These are phyloP conservation scores for Trifolium subterraneum DNA, from an alignment of 306 rosid species.

Conservation along the genomic window DNA sequence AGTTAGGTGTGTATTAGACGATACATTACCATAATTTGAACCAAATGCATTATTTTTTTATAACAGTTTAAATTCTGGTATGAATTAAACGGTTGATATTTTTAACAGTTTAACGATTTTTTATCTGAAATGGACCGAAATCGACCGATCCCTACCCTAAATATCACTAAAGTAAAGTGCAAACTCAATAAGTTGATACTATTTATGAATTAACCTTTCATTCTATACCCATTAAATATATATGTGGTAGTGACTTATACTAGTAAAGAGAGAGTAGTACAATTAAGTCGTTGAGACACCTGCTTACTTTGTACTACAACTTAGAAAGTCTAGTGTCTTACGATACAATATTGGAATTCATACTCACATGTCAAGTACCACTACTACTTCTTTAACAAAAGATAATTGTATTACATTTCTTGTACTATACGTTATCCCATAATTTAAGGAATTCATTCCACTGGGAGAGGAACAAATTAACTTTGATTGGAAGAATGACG, in stretches of 20 bases:
- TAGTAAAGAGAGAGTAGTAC: not conserved
- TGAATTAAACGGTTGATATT: too few species aligned
- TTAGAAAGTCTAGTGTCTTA: too few species aligned
- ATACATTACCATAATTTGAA: too few species aligned
- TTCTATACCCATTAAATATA: too few species aligned
- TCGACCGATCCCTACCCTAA: too few species aligned
- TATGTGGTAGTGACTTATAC: not conserved
- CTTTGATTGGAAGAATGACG: not conserved
- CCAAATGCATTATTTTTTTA: too few species aligned
- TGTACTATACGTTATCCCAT: not conserved
- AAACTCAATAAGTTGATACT: not conserved
- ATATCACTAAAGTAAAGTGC: too few species aligned
- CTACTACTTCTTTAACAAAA: not conserved
- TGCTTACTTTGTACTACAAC: not conserved
- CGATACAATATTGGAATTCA: not conserved
- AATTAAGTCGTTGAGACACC: not conserved
- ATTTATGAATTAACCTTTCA: not conserved
- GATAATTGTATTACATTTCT: not conserved
- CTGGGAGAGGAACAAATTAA: not conserved
- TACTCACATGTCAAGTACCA: not conserved
- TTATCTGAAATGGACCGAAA: too few species aligned
- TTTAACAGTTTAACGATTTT: too few species aligned
- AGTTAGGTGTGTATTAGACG: too few species aligned
- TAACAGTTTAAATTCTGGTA: too few species aligned
- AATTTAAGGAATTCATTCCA: constrained; percentile 9